phyloP scores from a whole-genome alignment of 2,329 filamentous ascomycete genomes.

The Parasarocladium wereldwijsianum region DNA sequence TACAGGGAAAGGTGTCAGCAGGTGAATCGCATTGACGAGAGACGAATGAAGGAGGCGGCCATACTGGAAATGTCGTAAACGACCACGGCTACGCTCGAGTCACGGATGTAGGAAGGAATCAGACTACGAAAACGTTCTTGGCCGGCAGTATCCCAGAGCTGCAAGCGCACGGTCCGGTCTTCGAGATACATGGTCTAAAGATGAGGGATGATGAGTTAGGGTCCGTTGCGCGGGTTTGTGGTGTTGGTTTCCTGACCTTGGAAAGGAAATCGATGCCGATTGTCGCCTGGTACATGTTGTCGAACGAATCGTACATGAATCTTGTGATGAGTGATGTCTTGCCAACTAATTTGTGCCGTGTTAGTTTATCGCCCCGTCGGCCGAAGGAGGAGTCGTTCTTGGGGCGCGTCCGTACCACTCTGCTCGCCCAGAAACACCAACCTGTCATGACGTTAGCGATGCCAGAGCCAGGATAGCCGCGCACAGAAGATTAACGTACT shows the following conservation, averaged over 20 bases:
- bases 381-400: slow-evolving; percentile 7
- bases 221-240: neutral
- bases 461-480: neutral
- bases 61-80: slow-evolving; percentile 94
- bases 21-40: too few species aligned
- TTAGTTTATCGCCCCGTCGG: slow-evolving; percentile 11
- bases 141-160: slow-evolving; percentile 96
- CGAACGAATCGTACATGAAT: slow-evolving; percentile 99
- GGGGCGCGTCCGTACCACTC: slow-evolving; percentile 59
- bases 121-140: slow-evolving; percentile 94
- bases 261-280: slow-evolving; percentile 99
- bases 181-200: slow-evolving; percentile 94
- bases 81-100: slow-evolving; percentile 93
- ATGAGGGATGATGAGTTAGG: too few species aligned
- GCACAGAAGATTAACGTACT: slow-evolving; percentile 38
- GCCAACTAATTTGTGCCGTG: slow-evolving; percentile 49
- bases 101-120: slow-evolving; percentile 96
- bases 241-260: slow-evolving; percentile 60
- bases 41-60: slow-evolving; percentile 7
- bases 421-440: slow-evolving; percentile 97
- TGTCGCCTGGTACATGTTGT: slow-evolving; percentile 98
- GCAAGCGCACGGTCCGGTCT: slow-evolving; percentile 90
- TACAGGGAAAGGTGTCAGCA: slow-evolving; percentile 16
- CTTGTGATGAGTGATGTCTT: slow-evolving; percentile 98
- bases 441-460: slow-evolving; percentile 31